Evolutionary conservation across 768 basidiomycete genomes (phyloP).

Genomic region (Gloeophyllum trabeum): DNA sequence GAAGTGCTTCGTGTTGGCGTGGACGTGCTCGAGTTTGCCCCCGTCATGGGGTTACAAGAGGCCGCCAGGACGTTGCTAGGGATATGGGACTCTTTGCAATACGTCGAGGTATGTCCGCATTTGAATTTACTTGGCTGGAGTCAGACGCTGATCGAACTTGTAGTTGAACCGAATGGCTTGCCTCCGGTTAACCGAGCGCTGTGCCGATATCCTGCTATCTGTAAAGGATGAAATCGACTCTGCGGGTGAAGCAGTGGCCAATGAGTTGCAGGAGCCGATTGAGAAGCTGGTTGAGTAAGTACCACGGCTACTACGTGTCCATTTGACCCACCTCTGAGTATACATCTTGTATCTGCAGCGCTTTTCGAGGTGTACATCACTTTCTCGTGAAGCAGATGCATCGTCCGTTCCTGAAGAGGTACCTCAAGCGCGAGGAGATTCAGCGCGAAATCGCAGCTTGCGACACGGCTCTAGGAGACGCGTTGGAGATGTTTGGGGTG

Average conservation of each 20-base stretch:
- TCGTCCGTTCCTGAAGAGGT: constrained; percentile 69
- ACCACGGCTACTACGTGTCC: too few relatives aligned
- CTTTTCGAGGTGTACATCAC: constrained; percentile 30
- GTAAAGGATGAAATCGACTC: constrained; percentile 50
- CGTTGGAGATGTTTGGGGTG: constrained; percentile 44
- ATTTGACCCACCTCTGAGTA: not conserved
- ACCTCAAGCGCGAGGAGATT: constrained; percentile 66
- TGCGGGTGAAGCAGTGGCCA: constrained; percentile 39
- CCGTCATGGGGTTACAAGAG: constrained; percentile 41
- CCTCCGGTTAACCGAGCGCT: constrained; percentile 61
- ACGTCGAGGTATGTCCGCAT: constrained; percentile 41
- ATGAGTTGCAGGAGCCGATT: constrained; percentile 41
- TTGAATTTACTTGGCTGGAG: not conserved
- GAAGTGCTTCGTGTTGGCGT: constrained; percentile 30
- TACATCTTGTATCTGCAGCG: constrained; percentile 15
- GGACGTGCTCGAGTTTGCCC: constrained; percentile 37
- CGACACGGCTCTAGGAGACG: constrained; percentile 40
- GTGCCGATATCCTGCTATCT: constrained; percentile 55
- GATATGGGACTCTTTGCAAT: constrained; percentile 56
- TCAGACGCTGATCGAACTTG: not conserved
- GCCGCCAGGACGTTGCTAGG: constrained; percentile 39
- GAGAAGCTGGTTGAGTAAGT: constrained; percentile 39
- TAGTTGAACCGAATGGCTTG: constrained; percentile 62
- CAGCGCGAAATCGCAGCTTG: constrained; percentile 37
- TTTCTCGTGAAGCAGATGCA: constrained; percentile 50